phyloP scores from a whole-genome alignment of 2,329 filamentous ascomycete genomes.

The Neopestalotiopsis clavispora region DNA sequence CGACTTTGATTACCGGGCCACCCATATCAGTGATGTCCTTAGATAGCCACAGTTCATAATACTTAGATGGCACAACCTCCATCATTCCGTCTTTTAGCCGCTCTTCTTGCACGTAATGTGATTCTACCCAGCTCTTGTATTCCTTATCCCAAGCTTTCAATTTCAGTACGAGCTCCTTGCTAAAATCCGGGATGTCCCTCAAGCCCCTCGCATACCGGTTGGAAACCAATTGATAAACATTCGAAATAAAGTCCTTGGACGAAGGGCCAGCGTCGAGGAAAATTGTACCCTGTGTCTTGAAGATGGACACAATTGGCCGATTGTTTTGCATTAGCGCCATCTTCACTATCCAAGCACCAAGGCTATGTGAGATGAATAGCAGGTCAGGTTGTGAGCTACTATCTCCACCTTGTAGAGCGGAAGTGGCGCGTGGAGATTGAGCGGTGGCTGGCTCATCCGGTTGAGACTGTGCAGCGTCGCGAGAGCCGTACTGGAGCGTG shows the following conservation, averaged over 20 bases:
- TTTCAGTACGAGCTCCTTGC: neutral
- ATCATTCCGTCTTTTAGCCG: neutral
- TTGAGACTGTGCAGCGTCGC: neutral
- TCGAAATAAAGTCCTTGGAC: too few relatives aligned
- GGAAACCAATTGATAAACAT: too few relatives aligned
- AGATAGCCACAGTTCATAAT: neutral
- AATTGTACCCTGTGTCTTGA: neutral
- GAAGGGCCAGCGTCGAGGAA: neutral
- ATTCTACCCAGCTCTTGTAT: neutral
- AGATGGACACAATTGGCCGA: neutral
- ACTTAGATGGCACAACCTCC: neutral
- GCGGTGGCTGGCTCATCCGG: neutral
- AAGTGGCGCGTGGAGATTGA: neutral
- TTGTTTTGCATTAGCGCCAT: neutral
- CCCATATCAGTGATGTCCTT: neutral
- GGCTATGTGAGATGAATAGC: neutral
- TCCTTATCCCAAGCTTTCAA: neutral
- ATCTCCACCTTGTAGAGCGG: too few relatives aligned
- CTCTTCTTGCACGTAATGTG: neutral
- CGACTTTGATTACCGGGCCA: too few relatives aligned
- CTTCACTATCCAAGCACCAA: neutral
- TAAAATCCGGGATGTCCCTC: too few relatives aligned
- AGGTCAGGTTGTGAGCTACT: neutral
- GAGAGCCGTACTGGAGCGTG: neutral
- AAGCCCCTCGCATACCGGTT: neutral